Evolutionary conservation across 2,329 filamentous ascomycete species (phyloP), one percentile per base, ranked within the genome.

Genomic region (Colletotrichum destructivum): DNA sequence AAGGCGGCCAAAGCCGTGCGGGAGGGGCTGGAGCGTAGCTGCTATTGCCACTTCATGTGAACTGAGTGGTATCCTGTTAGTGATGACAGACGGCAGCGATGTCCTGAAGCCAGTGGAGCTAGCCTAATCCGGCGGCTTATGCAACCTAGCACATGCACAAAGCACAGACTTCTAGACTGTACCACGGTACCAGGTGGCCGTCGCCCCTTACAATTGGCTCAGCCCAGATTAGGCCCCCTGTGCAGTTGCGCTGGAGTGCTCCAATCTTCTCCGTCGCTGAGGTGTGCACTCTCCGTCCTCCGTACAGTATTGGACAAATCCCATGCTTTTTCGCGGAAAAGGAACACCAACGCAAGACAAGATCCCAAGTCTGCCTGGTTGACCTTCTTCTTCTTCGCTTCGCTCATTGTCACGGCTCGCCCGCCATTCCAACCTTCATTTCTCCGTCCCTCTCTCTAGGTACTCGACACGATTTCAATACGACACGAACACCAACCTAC

Each of bases 331-430:
- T 38, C 56, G 69, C 69, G 65, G 42, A 69, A 71, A 69, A 71
- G 65, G 9, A 69, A 69, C 46, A 64, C 59, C 69, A 55, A 57
- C 65, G 52, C 69, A 49, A 71, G 61, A 71, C 61, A 51, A 65
- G 42, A 62, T 15, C 35, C 54, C 31, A 44, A 54, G 38, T 65
- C 35, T 70, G 47, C 61, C 35, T 70, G 47, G 60, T 46, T 26
- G 6, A 40, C n/a, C 40, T 18, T 42, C 31, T 47, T 46, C 49
- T 55, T 55, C 66, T 72, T 66, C 68, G 55, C 6, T 62, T 64
- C 64, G 60, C 51, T 65, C 69, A 61, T 69, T 69, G 51, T 57
- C 66, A 64, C 61, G 70, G 67, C 69, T 46, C 47, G 52, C 47
- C 49, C 59, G 62, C 64, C 65, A 72, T 60, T 40, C 49, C 55